Evolutionary conservation across 371 early-diverging fungal species (phyloP).

Genomic region (Neoconidiobolus thromboides): DNA sequence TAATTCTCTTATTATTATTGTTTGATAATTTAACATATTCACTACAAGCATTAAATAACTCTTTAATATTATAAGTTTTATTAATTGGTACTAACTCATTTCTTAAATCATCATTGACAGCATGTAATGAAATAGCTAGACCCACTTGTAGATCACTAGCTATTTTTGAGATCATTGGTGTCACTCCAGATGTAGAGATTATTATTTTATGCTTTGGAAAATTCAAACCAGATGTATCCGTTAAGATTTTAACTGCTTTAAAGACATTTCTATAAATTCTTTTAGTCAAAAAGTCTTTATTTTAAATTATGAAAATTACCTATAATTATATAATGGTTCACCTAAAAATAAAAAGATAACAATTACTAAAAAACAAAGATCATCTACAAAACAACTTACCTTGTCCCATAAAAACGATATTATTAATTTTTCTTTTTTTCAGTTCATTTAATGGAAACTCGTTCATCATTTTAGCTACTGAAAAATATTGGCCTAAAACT

Average conservation of each 20-base stretch:
- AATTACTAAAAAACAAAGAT: background rate
- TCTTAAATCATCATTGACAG: slow-evolving; percentile 58
- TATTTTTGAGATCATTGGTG: slow-evolving; percentile 52
- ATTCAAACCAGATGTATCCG: slow-evolving; percentile 42
- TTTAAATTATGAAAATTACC: slow-evolving; percentile 8
- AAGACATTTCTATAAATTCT: slow-evolving; percentile 29
- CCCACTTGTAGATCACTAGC: slow-evolving; percentile 58
- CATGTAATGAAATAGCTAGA: slow-evolving; percentile 77
- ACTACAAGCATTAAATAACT: slow-evolving; percentile 47
- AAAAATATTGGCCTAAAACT: slow-evolving; percentile 75
- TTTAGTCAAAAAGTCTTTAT: background rate
- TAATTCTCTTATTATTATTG: slow-evolving; percentile 29
- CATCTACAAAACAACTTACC: slow-evolving; percentile 14
- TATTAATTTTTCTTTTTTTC: slow-evolving; percentile 34
- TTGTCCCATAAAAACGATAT: slow-evolving; percentile 87
- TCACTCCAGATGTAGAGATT: slow-evolving; percentile 79
- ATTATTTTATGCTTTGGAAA: slow-evolving; percentile 59
- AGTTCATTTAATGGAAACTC: slow-evolving; percentile 27
- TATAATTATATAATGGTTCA: slow-evolving; percentile 75
- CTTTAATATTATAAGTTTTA: slow-evolving; percentile 50
- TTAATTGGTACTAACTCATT: slow-evolving; percentile 69
- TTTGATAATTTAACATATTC: slow-evolving; percentile 29
- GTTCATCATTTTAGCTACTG: slow-evolving; percentile 31
- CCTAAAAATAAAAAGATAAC: slow-evolving; percentile 6
- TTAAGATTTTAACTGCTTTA: slow-evolving; percentile 47